Base-by-base conservation (phyloP, 2,329 filamentous ascomycete genomes). In the Cladosporium sp. region DNA sequence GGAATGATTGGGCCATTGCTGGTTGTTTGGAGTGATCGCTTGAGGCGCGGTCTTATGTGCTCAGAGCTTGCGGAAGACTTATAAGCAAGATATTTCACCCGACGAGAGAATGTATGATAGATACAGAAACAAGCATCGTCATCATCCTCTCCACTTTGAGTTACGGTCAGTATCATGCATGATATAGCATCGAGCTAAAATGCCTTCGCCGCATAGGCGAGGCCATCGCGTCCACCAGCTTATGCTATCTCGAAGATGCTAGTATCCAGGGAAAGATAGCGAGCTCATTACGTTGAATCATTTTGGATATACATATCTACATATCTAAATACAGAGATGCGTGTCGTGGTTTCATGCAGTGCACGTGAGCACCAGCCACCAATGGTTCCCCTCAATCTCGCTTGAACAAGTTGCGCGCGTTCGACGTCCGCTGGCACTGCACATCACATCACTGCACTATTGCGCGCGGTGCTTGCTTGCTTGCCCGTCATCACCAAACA, bases 1-100 rank as follows among this genome's bases (percentile, higher is more conserved):
- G 69, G 66, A 71, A 77, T 21, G 72, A 71, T 18, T 66, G 69
- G 29, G 75, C 70, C 74, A 76, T 78, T 18, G 44, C 40, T 18
- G 57, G 29, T 26, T 29, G 18, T 33, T 31, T 18, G 12, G 53
- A 26, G 31, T 35, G 55, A 26, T 40, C 1, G n/a, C 16, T 21
- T 31, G 26, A 28, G 16, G 23, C 18, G 18, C 10, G 12, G 23
- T 31, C 28, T 33, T 33, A 33, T 14, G n/a, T 21, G 1, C 40
- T 3, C 5, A n/a, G 5, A 10, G 10, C 40, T 46, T 46, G n/a
- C 3, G 12, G n/a, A 21, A n/a, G n/a, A 3, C 6, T 46, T 21
- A 12, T 21, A 21, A 21, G 40, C 21, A 21, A 14, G 10, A 33
- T 55, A 23, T 21, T 29, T 16, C 21, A 10, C 18, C 18, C 2